These are phyloP conservation scores for Tephrocybe sp. DNA, from an alignment of 768 basidiomycete species.

Conservation along the genomic window DNA sequence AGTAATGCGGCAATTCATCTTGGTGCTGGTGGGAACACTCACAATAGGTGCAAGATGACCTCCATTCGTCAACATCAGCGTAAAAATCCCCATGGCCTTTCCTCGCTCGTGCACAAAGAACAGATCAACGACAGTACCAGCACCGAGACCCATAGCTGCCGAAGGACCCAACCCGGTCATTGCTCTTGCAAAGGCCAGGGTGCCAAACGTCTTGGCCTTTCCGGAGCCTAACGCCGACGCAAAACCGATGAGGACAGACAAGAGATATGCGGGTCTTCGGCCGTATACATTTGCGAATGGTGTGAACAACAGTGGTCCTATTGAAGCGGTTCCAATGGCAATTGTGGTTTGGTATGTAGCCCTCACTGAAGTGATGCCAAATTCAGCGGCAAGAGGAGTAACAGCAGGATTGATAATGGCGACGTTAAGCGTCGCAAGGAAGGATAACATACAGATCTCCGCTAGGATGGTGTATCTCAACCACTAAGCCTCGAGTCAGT, in stretches of 20 bases:
- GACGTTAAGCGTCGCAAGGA: constrained; percentile 34
- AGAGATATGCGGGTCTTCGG: constrained; percentile 32
- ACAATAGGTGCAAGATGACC: constrained; percentile 40
- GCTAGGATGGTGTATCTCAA: constrained; percentile 29
- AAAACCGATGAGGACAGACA: constrained; percentile 32
- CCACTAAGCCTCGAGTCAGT: constrained; percentile 25
- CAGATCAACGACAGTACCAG: constrained; percentile 36
- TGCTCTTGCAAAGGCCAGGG: constrained; percentile 30
- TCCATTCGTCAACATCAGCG: constrained; percentile 38
- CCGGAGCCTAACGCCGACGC: constrained; percentile 28
- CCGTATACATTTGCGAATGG: constrained; percentile 41
- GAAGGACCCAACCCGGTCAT: constrained; percentile 35
- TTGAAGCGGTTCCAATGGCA: constrained; percentile 31
- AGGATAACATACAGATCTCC: constrained; percentile 32
- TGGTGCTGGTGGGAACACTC: constrained; percentile 8
- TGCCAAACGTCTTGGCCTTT: constrained; percentile 27
- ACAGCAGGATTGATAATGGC: constrained; percentile 37
- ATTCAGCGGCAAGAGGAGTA: constrained; percentile 33
- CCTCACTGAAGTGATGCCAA: constrained; percentile 30
- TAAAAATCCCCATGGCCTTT: constrained; percentile 41
- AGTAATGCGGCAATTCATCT: neutral
- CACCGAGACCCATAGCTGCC: constrained; percentile 34
- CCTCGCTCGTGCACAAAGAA: constrained; percentile 37
- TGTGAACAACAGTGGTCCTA: constrained; percentile 35
- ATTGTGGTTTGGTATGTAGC: constrained; percentile 39